phyloP scores from a whole-genome alignment of 2,329 filamentous ascomycete genomes.

The Penicillium brevicompactum region DNA sequence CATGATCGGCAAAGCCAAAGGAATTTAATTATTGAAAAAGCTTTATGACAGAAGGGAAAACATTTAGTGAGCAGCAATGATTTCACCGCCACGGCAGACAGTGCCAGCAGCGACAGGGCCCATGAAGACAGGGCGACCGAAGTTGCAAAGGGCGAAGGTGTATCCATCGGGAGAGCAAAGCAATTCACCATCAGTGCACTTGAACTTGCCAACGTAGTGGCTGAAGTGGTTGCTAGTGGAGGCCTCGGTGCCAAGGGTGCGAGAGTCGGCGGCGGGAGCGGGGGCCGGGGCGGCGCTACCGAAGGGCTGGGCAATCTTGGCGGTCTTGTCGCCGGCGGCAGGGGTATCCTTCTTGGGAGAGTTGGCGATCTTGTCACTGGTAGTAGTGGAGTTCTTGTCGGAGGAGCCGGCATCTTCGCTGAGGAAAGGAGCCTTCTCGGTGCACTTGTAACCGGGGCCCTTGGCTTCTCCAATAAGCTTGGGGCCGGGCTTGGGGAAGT shows the following conservation, averaged over 20 bases:
- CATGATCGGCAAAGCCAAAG: neutral
- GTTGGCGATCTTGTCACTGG: conserved; percentile 10
- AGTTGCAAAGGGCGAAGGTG: conserved; percentile 38
- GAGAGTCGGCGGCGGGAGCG: conserved; percentile 14
- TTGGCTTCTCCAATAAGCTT: conserved; percentile 47
- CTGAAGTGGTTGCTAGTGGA: conserved; percentile 21
- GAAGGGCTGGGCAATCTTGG: conserved; percentile 17
- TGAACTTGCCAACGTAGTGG: conserved; percentile 13
- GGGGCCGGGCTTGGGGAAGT: conserved; percentile 67
- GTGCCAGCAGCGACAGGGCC: conserved; percentile 42
- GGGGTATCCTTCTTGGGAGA: conserved; percentile 12
- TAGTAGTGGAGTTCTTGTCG: neutral
- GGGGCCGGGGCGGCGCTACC: conserved; percentile 12
- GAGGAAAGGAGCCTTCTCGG: conserved; percentile 35
- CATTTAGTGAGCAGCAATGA: conserved; percentile 10
- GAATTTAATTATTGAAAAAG: neutral
- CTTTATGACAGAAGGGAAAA: neutral
- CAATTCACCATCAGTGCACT: conserved; percentile 33
- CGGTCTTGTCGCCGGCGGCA: conserved; percentile 5
- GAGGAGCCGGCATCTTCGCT: conserved; percentile 8
- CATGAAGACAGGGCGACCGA: conserved; percentile 37
- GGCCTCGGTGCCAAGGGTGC: conserved; percentile 10
- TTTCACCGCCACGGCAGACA: conserved; percentile 31
- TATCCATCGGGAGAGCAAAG: conserved; percentile 35
- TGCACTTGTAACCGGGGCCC: conserved; percentile 40